Evolutionary conservation across 768 basidiomycete genomes (phyloP).

Genomic region (Boletus rubropictus): DNA sequence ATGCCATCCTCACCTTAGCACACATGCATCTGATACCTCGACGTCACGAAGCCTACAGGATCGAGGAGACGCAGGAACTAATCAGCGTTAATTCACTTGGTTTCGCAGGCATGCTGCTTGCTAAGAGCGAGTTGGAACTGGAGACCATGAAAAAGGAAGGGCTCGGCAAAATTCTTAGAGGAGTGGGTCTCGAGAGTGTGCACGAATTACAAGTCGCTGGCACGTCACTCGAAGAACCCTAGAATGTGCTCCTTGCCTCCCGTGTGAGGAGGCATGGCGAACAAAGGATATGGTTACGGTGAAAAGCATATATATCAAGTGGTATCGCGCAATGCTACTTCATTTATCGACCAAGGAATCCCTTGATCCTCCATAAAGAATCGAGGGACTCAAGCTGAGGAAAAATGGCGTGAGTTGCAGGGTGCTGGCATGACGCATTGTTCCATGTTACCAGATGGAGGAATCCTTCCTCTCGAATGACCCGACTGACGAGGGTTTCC

Average conservation of each 20-base stretch:
- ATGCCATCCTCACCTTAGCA: slow-evolving; percentile 72
- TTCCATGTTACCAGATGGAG: slow-evolving; percentile 53
- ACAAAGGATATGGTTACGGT: background rate
- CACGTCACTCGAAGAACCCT: slow-evolving; percentile 34
- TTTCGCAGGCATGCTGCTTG: slow-evolving; percentile 85
- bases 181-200: slow-evolving; percentile 60
- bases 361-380: slow-evolving; percentile 48
- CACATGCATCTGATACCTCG: slow-evolving; percentile 88
- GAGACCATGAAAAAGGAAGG: slow-evolving; percentile 61
- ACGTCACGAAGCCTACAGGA: slow-evolving; percentile 49
- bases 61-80: slow-evolving; percentile 47
- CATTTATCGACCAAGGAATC: slow-evolving; percentile 27
- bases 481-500: slow-evolving; percentile 51
- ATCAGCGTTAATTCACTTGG: slow-evolving; percentile 83
- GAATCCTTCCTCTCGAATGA: slow-evolving; percentile 75
- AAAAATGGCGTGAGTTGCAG: slow-evolving; percentile 11
- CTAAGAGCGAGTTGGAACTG: slow-evolving; percentile 75
- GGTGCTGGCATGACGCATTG: background rate
- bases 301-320: background rate
- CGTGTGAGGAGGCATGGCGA: background rate
- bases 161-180: slow-evolving; percentile 54
- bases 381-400: slow-evolving; percentile 50
- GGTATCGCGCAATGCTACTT: background rate
- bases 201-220: slow-evolving; percentile 61
- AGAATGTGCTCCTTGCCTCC: slow-evolving; percentile 7